Base-by-base conservation (phyloP, 768 basidiomycete species). In the Phylloporus scabripes region DNA sequence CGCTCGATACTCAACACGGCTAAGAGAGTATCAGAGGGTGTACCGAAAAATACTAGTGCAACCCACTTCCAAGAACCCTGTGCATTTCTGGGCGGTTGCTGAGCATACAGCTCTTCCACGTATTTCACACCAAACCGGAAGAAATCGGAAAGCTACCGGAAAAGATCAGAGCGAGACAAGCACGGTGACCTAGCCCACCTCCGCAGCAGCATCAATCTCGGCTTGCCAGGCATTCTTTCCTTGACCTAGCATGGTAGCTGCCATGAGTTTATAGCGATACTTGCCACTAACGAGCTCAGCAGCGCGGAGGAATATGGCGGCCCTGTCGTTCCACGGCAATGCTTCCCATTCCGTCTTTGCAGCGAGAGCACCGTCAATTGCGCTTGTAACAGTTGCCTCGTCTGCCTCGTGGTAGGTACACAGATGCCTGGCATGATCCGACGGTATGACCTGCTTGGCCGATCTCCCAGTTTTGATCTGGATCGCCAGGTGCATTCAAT, bases 161-260 rank as follows among this genome's bases (percentile, higher is more conserved):
- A 21, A 24, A 43, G 31, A 46, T 59, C 32, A 54, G 54, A 44
- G 17, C 31, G 37, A 17, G 34, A 46, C n/a, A 43, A 37, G 20
- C 10, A n/a, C 40, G n/a, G 12, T 4, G 9, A 12, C 29, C 26
- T 7, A 23, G 33, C 79, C 37, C 49, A 91, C 92, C 85, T 99
- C 96, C 4, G 96, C 95, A 15, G 93, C 96, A 47, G 96, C 92
- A 67, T 99, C 96, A 54, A 99, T 98, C 76, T 99, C 96, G 14
- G 96, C 96, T 72, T 99, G 96, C 96, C 96, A 99, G 14, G 79
- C 85, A 65, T 97, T 99, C 82, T 99, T 99, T 36, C 96, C 96
- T 72, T 99, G 96, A 14, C 96, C 96, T 41, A 99, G 76, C 71
- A 99, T 96, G 38, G 95, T 98, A 34, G 95, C 93, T 36, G 96